Evolutionary conservation across 768 basidiomycete genomes (phyloP), one percentile per base, ranked within the genome.

Genomic region (Pleurotus tuber-regium): DNA sequence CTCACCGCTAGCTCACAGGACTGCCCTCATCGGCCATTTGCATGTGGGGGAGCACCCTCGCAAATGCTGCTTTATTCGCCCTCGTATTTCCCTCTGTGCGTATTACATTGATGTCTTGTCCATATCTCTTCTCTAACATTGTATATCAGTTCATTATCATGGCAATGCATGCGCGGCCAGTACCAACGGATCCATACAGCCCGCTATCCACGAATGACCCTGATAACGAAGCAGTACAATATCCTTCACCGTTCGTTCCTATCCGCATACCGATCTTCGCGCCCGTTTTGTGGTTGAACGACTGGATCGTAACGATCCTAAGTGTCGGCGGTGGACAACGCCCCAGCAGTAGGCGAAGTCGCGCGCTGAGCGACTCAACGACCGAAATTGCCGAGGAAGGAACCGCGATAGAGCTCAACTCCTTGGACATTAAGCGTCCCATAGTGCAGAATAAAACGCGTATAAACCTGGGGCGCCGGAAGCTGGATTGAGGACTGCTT

Each of bases 41-140:
- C 63, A 84, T 77, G 52, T 83, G 80, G 74, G 86, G 85, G 47
- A 83, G 80, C 54, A 77, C 81, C 35, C 78, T 92, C 30, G 87
- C 89, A 10, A 93, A 87, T 59, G 87, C 82, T n/a, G 86, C 86
- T 8, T 63, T 89, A 16, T 95, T 94, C 59, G 89, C 92, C 0
- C 77, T 94, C 46, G 62, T 92, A 10, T 92, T 88, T 63, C 92
- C 92, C 30, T 74, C 75, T 31, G 90, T 92, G 60, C 52, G 86
- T 72, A 26, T 18, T 26, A n/a, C 36, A 14, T 12, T 36, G 24
- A 5, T 30, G 11, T 29, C 30, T 38, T 35, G 56, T 42, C 46
- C 16, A 21, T 51, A 46, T 35, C 42, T 29, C 28, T 49, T 48
- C 26, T n/a, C 31, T 38, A n/a, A n/a, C 53, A 54, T 21, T 26